Base-by-base conservation (phyloP, 2,329 filamentous ascomycete species). In the Colletotrichum lini region DNA sequence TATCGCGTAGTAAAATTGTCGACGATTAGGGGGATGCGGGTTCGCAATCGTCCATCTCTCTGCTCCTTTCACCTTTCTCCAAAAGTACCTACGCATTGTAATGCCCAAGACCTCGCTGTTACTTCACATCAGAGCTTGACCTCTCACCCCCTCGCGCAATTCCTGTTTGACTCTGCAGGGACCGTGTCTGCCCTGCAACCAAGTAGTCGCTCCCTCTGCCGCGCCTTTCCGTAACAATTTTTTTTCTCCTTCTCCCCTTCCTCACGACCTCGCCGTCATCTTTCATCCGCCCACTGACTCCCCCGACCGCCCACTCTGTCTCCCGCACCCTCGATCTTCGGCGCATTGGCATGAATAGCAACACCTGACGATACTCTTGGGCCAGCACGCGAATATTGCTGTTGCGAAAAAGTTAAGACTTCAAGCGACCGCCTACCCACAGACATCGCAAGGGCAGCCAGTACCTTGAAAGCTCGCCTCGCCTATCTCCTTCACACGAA, bases 181-280 rank as follows among this genome's bases (percentile, higher is more conserved):
- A 30, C 18, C 44, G 30, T 42, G 61, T 50, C 49, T 58, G 59
- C 50, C 21, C 44, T 38, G 57, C 42, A 54, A 60, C 61, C 42
- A 45, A 61, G 26, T 58, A 58, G 57, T 70, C 64, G 68, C 64
- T 40, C 35, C 54, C 35, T 54, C 56, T 38, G 30, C 49, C 68
- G 68, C 59, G 68, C 58, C 60, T 65, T 52, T 30, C 64, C 64
- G 67, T 63, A 62, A 57, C 65, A 44, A 64, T 61, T 53, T 67
- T 67, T 70, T 70, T 70, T 57, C 61, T 45, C 57, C 59, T 45
- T 45, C 21, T 58, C 49, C 40, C 49, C 47, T 26, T 44, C 45
- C 56, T 49, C 26, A 18, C 18, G 50, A 42, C 35, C 26, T 47
- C n/a, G 38, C 30, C 30, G 30, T 16, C 35, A 35, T 38, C 16